Evolutionary conservation across 768 basidiomycete genomes (phyloP).

Genomic region (Lentinus brumalis): DNA sequence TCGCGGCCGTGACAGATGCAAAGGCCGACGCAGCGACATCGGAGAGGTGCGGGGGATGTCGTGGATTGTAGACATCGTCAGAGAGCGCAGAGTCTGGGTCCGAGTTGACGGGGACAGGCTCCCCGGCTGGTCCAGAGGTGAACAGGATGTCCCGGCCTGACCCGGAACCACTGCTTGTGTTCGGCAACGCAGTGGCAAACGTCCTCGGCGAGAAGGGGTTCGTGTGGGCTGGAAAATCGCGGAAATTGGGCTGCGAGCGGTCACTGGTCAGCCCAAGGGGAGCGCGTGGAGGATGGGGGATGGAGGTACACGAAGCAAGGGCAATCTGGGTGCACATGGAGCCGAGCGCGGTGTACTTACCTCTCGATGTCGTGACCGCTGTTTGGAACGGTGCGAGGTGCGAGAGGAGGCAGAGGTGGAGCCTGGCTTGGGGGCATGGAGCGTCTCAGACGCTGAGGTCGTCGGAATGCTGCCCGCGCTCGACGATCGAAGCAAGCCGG

Average conservation of each 20-base stretch:
- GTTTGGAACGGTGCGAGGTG: too few species aligned
- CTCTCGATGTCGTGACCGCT: too few species aligned
- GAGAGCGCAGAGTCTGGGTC: not conserved
- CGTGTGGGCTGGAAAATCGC: constrained; percentile 22
- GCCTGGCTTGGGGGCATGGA: not conserved
- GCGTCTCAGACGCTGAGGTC: not conserved
- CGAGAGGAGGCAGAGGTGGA: too few species aligned
- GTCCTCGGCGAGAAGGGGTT: constrained; percentile 22
- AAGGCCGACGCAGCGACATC: constrained; percentile 25
- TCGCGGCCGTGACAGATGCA: constrained; percentile 10
- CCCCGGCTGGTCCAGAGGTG: constrained; percentile 15
- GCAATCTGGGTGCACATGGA: too few species aligned
- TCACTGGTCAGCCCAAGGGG: not conserved
- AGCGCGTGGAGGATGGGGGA: not conserved
- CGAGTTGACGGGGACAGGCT: constrained; percentile 11
- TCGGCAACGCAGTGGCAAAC: constrained; percentile 14
- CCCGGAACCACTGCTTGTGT: not conserved
- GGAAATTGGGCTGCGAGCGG: constrained; percentile 21
- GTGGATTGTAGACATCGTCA: constrained; percentile 17
- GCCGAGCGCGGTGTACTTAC: not conserved
- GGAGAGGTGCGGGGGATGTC: constrained; percentile 24
- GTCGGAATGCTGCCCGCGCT: constrained; percentile 5
- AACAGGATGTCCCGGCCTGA: not conserved
- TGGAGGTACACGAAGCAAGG: too few species aligned
- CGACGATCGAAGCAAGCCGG: not conserved